Evolutionary conservation across 495 filamentous ascomycete species (phyloP).

Genomic region (Aspergillus hancockii): DNA sequence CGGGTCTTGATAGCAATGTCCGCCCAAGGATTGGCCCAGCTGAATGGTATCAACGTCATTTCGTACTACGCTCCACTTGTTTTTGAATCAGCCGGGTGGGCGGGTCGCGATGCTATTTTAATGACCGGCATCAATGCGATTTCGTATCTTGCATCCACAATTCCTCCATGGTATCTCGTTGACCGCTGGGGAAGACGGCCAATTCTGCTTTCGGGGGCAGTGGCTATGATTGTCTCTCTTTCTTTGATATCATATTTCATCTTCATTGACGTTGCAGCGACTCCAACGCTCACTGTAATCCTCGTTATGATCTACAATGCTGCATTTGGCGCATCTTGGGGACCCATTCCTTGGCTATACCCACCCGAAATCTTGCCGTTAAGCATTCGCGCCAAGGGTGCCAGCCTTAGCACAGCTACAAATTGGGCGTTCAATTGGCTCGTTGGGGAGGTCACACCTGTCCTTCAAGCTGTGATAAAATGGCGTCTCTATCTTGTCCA

Average conservation of each 20-base stretch:
- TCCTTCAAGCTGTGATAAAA: constrained; percentile 84
- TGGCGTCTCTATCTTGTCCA: constrained; percentile 95
- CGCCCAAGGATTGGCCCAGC: constrained; percentile 89
- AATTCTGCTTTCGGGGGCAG: constrained; percentile 86
- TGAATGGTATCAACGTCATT: constrained; percentile 99
- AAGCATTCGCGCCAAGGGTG: constrained; percentile 96
- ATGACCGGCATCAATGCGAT: constrained; percentile 98
- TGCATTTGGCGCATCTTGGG: constrained; percentile 98
- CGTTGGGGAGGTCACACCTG: constrained; percentile 90
- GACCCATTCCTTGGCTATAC: constrained; percentile 96
- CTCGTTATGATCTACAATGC: constrained; percentile 99
- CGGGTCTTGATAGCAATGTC: constrained; percentile 99
- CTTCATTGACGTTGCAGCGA: constrained; percentile 75
- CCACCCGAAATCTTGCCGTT: constrained; percentile 95
- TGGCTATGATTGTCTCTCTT: constrained; percentile 90
- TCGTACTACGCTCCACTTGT: constrained; percentile 97
- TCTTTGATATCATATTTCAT: constrained; percentile 95
- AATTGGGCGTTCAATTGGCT: constrained; percentile 99
- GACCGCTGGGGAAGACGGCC: constrained; percentile 88
- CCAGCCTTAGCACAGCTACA: constrained; percentile 90
- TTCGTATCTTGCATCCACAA: constrained; percentile 84
- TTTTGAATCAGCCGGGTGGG: constrained; percentile 94
- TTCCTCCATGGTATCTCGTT: constrained; percentile 97
- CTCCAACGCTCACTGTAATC: constrained; percentile 81
- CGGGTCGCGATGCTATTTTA: constrained; percentile 82